Evolutionary conservation across 495 filamentous ascomycete genomes (phyloP), one percentile per base, ranked within the genome.

Genomic region (Neurospora terricola): DNA sequence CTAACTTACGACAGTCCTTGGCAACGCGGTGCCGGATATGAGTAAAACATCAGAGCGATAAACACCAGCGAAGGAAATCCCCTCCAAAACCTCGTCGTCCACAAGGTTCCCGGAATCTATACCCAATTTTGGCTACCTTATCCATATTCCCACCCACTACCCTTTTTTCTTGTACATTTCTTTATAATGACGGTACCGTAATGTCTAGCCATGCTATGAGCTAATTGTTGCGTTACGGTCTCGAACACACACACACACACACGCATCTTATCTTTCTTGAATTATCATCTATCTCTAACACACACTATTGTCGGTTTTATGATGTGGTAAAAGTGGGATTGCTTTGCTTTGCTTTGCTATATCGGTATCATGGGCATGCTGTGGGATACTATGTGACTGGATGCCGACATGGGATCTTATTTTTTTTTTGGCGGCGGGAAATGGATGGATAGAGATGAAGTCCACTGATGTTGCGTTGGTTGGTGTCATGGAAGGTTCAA

Each of bases 1-100:
- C 74, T 74, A 71, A 69, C 70, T 11, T 34, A 14, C 2, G 12
- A 14, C 69, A 87, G 86, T 75, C 82, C 82, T 36, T 88, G 86
- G 86, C 86, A 88, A 78, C 82, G 85, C 72, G 86, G 86, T 66
- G 86, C 86, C 30, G 86, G 86, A 70, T 88, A 88, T 75, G 86
- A 88, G 9, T 77, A 80, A 36, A 59, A 34, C 27, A 62, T 7
- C 23, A 34, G 54, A 62, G 7, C 23, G 2, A 62, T 34, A 34
- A 62, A 62, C 12, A 62, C 14, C 27, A 34, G 54, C 27, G 54
- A 62, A 62, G 27, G 27, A 62, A 62, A 27, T 8, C 10, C 42
- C 42, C 42, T 8, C 42, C 10, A 45, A 45, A 45, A 4, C 45
- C n/a, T n/a, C n/a, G n/a, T 54, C 21, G 45, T 16, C 2, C 54